Percentiles rank a stretch among this genome's conserved stretches.
These are phyloP conservation scores for Clavaria fumosa DNA, from an alignment of 768 basidiomycete species.

Conservation along the genomic window DNA sequence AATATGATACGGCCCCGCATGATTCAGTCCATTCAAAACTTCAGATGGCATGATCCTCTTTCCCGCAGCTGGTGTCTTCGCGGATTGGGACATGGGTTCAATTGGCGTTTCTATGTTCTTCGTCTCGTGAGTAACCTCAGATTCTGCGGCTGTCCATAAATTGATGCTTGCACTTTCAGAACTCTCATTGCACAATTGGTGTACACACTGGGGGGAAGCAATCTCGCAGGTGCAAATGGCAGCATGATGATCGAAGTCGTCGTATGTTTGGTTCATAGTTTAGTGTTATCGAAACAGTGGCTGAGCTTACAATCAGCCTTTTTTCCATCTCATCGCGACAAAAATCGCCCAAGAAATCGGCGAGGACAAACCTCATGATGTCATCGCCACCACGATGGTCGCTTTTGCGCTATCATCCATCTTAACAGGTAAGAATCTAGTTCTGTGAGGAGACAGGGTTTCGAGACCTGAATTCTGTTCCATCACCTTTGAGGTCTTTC, in stretches of 20 bases:
- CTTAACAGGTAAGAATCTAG: slow-evolving; percentile 47
- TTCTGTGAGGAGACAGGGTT: slow-evolving; percentile 1
- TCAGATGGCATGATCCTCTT: slow-evolving; percentile 93
- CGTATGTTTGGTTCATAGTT: slow-evolving; percentile 28
- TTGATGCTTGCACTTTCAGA: slow-evolving; percentile 18
- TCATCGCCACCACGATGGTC: slow-evolving; percentile 86
- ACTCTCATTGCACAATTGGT: slow-evolving; percentile 70
- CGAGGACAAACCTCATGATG: slow-evolving; percentile 45
- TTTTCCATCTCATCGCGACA: slow-evolving; percentile 84
- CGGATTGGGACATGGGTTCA: slow-evolving; percentile 63
- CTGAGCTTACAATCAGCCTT: slow-evolving; percentile 39
- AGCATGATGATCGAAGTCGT: slow-evolving; percentile 99
- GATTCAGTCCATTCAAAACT: not conserved
- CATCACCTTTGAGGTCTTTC: slow-evolving; percentile 37
- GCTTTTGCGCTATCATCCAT: slow-evolving; percentile 79
- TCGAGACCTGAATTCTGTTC: slow-evolving; percentile 1
- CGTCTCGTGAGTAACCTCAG: slow-evolving; percentile 38
- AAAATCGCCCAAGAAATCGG: slow-evolving; percentile 61
- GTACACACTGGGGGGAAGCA: slow-evolving; percentile 76
- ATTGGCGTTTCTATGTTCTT: slow-evolving; percentile 96
- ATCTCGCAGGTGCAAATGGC: slow-evolving; percentile 80
- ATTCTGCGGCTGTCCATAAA: not conserved
- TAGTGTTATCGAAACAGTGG: slow-evolving; percentile 1
- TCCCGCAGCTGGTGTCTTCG: slow-evolving; percentile 69
- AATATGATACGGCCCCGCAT: not conserved